Evolutionary conservation across 345 rosid species (phyloP).

Genomic region (Populus alba): DNA sequence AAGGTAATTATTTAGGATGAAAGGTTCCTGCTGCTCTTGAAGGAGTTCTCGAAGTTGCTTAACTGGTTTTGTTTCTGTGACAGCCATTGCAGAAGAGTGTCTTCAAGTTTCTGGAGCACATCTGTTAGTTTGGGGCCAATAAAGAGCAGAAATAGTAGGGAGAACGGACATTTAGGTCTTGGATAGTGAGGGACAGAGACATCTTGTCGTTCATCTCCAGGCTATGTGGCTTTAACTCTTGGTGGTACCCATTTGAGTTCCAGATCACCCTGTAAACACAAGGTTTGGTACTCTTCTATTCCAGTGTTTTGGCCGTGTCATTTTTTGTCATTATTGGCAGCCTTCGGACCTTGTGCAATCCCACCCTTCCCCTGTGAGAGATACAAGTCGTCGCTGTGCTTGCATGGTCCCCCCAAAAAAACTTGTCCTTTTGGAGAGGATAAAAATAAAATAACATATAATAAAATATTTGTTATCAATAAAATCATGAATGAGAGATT

Average conservation of each 20-base stretch:
- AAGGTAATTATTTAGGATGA: conserved; percentile 41
- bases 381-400: neutral
- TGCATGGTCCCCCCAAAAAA: conserved; percentile 25
- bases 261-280: neutral
- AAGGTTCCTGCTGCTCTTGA: conserved; percentile 60
- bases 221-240: conserved; percentile 7
- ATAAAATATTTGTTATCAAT: no score
- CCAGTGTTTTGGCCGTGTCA: conserved; percentile 2
- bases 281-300: neutral
- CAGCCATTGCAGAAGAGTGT: conserved; percentile 26
- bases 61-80: conserved; percentile 15
- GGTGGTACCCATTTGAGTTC: neutral
- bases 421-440: conserved; percentile 11
- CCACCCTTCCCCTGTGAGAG: neutral
- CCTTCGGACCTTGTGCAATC: neutral
- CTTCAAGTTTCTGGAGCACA: neutral
- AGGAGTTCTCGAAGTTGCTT: conserved; percentile 52
- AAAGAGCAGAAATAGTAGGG: conserved; percentile 2
- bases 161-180: conserved; percentile 21
- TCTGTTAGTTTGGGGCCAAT: conserved; percentile 31
- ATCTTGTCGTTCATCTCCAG: neutral
- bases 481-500: no score
- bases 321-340: conserved; percentile 1
- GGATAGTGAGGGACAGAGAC: neutral
- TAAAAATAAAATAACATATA: neutral